Evolutionary conservation across 208 protist genomes (phyloP).

Genomic region (Crithidia fasciculata): DNA sequence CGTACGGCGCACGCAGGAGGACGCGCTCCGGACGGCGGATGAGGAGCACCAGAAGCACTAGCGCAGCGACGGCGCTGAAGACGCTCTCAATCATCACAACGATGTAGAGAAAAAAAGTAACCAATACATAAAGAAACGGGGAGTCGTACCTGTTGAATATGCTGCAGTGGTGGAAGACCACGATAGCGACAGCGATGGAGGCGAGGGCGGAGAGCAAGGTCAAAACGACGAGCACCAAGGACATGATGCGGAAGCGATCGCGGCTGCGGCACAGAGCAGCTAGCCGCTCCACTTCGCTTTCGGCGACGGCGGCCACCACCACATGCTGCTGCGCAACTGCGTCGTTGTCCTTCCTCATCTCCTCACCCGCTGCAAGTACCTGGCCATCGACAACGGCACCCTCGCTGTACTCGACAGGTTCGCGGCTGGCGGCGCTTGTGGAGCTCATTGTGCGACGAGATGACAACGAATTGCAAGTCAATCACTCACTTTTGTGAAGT

Average conservation of each 20-base stretch:
- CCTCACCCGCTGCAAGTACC: background rate
- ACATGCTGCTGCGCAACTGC: background rate
- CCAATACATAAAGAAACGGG: background rate
- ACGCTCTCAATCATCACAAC: constrained; percentile 7
- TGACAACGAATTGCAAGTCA: background rate
- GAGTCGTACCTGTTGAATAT: background rate
- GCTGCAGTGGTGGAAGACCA: constrained; percentile 3
- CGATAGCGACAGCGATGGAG: background rate
- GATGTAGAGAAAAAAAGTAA: background rate
- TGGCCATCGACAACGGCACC: background rate
- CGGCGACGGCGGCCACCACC: background rate
- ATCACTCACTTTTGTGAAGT: too few relatives aligned
- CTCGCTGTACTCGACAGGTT: background rate
- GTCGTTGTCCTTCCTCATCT: background rate
- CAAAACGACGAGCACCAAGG: background rate
- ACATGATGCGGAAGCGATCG: background rate
- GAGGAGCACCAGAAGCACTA: background rate
- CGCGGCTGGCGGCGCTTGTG: background rate
- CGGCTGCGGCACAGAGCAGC: background rate
- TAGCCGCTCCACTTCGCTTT: background rate
- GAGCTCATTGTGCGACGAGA: background rate
- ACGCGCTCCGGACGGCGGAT: background rate
- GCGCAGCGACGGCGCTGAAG: background rate
- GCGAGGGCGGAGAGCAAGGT: background rate
- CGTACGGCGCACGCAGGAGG: background rate